Evolutionary conservation across 257 asterid genomes (phyloP).

Genomic region (Plantago ovata): DNA sequence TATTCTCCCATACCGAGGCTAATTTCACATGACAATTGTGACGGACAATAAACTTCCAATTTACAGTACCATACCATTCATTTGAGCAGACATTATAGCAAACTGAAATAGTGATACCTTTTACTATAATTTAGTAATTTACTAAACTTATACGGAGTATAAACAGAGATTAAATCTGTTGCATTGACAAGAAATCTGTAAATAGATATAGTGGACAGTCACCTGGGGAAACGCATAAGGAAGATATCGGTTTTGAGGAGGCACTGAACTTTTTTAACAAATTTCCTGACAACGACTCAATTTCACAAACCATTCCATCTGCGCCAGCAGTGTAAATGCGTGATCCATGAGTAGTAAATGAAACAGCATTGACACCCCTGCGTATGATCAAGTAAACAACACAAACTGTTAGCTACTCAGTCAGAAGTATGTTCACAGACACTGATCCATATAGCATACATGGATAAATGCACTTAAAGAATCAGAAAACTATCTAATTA

Average conservation of each 20-base stretch:
- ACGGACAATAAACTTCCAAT: neutral
- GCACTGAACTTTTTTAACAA: slow-evolving; percentile 64
- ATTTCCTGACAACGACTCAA: slow-evolving; percentile 72
- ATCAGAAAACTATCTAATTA: too few species aligned
- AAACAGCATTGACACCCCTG: slow-evolving; percentile 82
- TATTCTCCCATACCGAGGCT: too few species aligned
- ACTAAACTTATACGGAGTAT: too few species aligned
- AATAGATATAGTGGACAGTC: slow-evolving; percentile 11
- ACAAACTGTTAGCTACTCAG: slow-evolving; percentile 14
- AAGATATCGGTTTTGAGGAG: slow-evolving; percentile 64
- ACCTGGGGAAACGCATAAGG: slow-evolving; percentile 85
- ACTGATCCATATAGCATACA: too few species aligned
- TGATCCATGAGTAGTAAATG: slow-evolving; percentile 57
- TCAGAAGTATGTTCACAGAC: neutral
- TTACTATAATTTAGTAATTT: too few species aligned
- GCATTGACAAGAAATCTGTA: neutral
- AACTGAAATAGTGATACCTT: too few species aligned
- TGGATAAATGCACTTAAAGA: too few species aligned
- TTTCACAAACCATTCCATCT: slow-evolving; percentile 86
- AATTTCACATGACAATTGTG: neutral
- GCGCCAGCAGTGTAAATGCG: slow-evolving; percentile 74
- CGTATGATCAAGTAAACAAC: slow-evolving; percentile 18
- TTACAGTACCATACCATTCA: too few species aligned
- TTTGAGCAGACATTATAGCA: too few species aligned
- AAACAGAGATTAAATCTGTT: neutral